A percentile compares a stretch with the other conserved stretches of the same genome.
Conservation (phyloP, 1,139 yeast species). For the Hyphopichia buzzinii region DNA sequence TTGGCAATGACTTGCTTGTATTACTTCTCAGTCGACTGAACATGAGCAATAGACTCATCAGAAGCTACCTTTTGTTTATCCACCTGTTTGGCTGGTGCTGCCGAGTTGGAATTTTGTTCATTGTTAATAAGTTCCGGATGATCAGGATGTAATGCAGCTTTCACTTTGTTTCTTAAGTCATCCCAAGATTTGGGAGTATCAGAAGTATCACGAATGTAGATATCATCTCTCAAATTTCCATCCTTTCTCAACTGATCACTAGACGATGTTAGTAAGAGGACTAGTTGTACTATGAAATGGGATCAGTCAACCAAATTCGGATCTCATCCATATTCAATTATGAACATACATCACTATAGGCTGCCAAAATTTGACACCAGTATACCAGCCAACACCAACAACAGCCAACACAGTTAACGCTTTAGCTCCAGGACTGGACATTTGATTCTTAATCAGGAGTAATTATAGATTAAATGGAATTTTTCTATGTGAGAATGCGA, state of each 20-base stretch:
- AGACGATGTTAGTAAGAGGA: slow-evolving; percentile 14
- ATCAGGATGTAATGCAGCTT: slow-evolving; percentile 20
- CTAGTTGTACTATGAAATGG: too few relatives aligned
- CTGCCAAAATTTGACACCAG: slow-evolving; percentile 68
- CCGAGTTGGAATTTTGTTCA: not conserved
- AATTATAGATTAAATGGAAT: too few relatives aligned
- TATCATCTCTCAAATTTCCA: slow-evolving; percentile 61
- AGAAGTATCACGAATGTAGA: slow-evolving; percentile 47
- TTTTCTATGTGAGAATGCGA: too few relatives aligned
- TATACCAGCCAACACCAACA: slow-evolving; percentile 42
- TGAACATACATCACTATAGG: slow-evolving; percentile 64
- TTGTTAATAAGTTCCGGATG: not conserved
- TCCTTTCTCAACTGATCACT: slow-evolving; percentile 69
- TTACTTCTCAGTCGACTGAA: too few relatives aligned
- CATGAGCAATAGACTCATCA: too few relatives aligned
- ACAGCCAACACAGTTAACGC: slow-evolving; percentile 27
- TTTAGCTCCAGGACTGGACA: slow-evolving; percentile 27
- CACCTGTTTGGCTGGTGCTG: too few relatives aligned
- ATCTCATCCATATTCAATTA: too few relatives aligned
- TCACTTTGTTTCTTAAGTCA: slow-evolving; percentile 32
- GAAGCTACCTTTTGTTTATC: too few relatives aligned
- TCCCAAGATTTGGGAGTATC: slow-evolving; percentile 40
- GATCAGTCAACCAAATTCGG: too few relatives aligned
- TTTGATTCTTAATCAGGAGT: too few relatives aligned
- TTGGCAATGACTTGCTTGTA: too few relatives aligned